Conservation (phyloP, 495 filamentous ascomycete genomes). For the Hyaloscypha variabilis region DNA sequence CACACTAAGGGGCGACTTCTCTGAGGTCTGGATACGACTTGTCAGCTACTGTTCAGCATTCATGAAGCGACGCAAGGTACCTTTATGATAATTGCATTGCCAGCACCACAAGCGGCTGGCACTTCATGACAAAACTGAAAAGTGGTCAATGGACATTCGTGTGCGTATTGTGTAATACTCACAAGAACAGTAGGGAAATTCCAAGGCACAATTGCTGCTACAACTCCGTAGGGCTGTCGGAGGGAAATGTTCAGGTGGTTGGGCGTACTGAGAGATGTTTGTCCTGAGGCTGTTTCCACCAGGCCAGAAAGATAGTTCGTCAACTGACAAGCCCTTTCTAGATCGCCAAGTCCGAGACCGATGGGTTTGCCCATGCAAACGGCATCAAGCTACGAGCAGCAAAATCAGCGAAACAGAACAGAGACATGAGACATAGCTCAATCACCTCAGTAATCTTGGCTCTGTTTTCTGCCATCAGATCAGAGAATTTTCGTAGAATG, state of each 20-base stretch:
- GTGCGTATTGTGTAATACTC: too few species aligned
- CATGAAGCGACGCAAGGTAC: too few species aligned
- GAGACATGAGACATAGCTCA: neutral
- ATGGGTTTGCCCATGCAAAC: neutral
- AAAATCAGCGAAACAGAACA: neutral
- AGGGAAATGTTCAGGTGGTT: neutral
- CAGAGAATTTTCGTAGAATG: neutral
- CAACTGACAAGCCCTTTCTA: neutral
- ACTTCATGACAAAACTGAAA: too few species aligned
- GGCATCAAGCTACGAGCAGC: neutral
- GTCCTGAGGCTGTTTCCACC: neutral
- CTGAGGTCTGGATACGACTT: too few species aligned
- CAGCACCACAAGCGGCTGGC: too few species aligned
- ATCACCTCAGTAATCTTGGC: neutral
- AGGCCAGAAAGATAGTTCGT: neutral
- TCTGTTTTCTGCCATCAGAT: neutral
- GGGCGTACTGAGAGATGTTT: neutral
- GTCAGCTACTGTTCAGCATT: too few species aligned
- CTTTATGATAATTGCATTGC: too few species aligned
- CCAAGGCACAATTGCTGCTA: slow-evolving; percentile 48
- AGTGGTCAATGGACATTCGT: too few species aligned
- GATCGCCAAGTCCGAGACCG: neutral
- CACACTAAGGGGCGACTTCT: too few species aligned
- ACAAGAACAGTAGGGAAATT: too few species aligned
- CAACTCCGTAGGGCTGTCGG: slow-evolving; percentile 41